Conservation (phyloP, 139 green algal genomes). For the Micractinium conductrix region DNA sequence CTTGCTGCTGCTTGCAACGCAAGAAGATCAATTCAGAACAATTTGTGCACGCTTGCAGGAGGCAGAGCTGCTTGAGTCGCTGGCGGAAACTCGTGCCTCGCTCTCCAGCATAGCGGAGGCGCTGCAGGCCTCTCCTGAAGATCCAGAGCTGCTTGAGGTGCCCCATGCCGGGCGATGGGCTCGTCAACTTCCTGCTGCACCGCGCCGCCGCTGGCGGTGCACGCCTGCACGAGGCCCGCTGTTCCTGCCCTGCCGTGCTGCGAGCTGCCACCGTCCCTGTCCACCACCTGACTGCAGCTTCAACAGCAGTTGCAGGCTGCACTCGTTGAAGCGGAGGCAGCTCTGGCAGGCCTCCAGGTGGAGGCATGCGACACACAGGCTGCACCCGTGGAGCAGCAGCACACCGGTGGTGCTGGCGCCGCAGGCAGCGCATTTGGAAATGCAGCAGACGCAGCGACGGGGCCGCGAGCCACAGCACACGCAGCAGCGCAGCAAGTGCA, state of each 20-base stretch:
- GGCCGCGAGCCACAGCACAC: neutral
- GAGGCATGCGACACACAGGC: neutral
- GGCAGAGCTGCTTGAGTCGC: constrained; percentile 11
- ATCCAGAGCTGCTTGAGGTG: constrained; percentile 32
- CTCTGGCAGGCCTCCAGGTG: constrained; percentile 30
- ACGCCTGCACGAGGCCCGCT: neutral
- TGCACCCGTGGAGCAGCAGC: neutral
- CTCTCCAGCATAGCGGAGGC: constrained; percentile 19
- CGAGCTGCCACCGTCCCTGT: neutral
- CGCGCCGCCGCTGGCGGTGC: neutral
- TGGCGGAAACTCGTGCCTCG: neutral
- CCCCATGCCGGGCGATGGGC: neutral
- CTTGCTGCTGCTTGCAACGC: too few relatives aligned
- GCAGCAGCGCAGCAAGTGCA: neutral
- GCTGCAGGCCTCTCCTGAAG: constrained; percentile 8
- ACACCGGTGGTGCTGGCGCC: too few relatives aligned
- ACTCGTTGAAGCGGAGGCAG: constrained; percentile 17
- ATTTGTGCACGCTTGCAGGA: neutral
- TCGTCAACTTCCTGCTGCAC: neutral
- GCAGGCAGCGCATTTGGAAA: too few relatives aligned
- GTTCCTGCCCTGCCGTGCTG: neutral
- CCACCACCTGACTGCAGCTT: constrained; percentile 11
- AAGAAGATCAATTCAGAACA: neutral
- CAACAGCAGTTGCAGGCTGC: constrained; percentile 30
- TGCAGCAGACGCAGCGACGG: too few relatives aligned